Percentiles rank a stretch among this genome's conserved stretches.
phyloP scores from a whole-genome alignment of 129 eudicot species.

The Erigeron canadensis region DNA sequence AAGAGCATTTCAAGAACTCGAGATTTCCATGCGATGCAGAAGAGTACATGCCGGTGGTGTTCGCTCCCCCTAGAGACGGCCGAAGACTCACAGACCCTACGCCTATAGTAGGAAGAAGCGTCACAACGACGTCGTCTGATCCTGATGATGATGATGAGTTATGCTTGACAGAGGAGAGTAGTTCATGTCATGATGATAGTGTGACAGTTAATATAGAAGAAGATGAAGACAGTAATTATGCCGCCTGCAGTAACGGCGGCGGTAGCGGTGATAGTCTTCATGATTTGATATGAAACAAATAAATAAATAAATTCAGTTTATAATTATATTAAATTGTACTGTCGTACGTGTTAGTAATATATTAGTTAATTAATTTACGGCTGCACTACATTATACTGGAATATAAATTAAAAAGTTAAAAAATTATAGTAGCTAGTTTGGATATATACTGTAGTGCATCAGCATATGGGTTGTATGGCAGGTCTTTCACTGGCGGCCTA shows the following conservation, averaged over 20 bases:
- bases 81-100: conserved; percentile 40
- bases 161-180: conserved; percentile 26
- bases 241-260: conserved; percentile 28
- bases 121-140: conserved; percentile 16
- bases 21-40: conserved; percentile 77
- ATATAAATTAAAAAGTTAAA: too few species aligned
- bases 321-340: background rate
- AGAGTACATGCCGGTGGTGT: conserved; percentile 87
- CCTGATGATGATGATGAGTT: conserved; percentile 1
- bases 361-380: background rate
- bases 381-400: too few species aligned
- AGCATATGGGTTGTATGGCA: conserved; percentile 10
- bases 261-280: conserved; percentile 20
- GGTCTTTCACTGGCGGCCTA: conserved; percentile 31
- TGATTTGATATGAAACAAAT: background rate
- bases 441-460: conserved; percentile 43
- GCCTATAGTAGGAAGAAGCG: conserved; percentile 43
- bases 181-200: conserved; percentile 2
- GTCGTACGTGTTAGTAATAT: conserved; percentile 2
- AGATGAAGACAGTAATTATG: background rate
- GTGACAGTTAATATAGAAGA: background rate
- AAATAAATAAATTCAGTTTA: too few species aligned
- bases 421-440: too few species aligned
- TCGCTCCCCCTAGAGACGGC: conserved; percentile 87
- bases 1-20: conserved; percentile 90